Conservation (phyloP, 257 asterid genomes). For the Lycium barbarum region DNA sequence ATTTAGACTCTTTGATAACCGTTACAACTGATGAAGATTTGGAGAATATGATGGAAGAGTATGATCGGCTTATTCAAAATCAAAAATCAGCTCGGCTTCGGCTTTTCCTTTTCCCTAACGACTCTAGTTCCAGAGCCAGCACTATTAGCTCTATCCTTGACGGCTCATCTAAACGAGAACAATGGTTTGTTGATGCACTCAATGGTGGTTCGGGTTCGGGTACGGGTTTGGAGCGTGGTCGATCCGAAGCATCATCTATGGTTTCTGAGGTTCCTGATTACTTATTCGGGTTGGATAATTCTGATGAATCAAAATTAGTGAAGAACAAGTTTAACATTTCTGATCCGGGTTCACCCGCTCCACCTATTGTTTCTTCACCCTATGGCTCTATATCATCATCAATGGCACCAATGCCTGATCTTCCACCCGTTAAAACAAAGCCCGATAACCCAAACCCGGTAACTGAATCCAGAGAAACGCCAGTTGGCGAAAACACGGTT, state of each 20-base stretch:
- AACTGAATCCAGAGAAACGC: conserved; percentile 45
- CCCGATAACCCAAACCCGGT: conserved; percentile 48
- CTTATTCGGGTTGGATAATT: conserved; percentile 80
- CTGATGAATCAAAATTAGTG: conserved; percentile 61
- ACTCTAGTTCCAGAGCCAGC: conserved; percentile 56
- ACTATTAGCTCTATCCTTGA: conserved; percentile 80
- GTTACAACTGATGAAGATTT: conserved; percentile 84
- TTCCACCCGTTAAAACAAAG: conserved; percentile 78
- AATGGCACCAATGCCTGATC: conserved; percentile 77
- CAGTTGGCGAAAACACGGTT: conserved; percentile 42
- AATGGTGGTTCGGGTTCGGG: conserved; percentile 66
- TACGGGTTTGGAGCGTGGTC: conserved; percentile 69
- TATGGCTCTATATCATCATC: conserved; percentile 77
- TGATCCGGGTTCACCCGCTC: conserved; percentile 89
- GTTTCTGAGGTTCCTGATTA: conserved; percentile 93
- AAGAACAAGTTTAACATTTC: conserved; percentile 47
- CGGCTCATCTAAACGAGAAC: conserved; percentile 88
- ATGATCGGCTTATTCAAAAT: conserved; percentile 68
- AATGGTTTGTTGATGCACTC: conserved; percentile 87
- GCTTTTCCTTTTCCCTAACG: conserved; percentile 66
- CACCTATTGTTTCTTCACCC: conserved; percentile 59
- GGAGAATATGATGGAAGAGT: conserved; percentile 95
- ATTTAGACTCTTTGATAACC: conserved; percentile 82
- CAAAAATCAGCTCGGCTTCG: conserved; percentile 75
- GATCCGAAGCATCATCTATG: conserved; percentile 86